phyloP scores from a whole-genome alignment of 1,284 basidiomycete genomes.

The Ustilago nuda region DNA sequence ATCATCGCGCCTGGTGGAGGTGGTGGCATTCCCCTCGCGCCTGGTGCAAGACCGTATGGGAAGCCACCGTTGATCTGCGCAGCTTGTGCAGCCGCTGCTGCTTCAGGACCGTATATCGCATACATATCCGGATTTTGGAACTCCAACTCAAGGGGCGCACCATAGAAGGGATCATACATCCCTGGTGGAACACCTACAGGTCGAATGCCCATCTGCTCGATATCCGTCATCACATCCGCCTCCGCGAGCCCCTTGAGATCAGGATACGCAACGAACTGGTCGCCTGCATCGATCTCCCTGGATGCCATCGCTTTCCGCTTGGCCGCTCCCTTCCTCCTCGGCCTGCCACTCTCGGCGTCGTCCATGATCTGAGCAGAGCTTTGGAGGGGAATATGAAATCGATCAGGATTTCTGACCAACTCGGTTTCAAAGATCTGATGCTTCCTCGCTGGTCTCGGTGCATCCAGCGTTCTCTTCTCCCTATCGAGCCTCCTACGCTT shows the following conservation, averaged over 20 bases:
- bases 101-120: conserved; percentile 49
- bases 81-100: conserved; percentile 44
- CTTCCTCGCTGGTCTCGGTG: conserved; percentile 74
- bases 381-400: conserved; percentile 33
- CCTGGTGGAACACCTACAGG: conserved; percentile 35
- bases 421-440: conserved; percentile 68
- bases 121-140: conserved; percentile 45
- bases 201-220: conserved; percentile 67
- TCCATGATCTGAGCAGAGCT: conserved; percentile 5
- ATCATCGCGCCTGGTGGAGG: conserved; percentile 47
- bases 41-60: conserved; percentile 33
- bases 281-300: conserved; percentile 37
- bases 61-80: conserved; percentile 48
- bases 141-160: conserved; percentile 30
- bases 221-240: conserved; percentile 62
- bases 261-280: conserved; percentile 62
- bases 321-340: conserved; percentile 33
- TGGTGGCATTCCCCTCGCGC: conserved; percentile 24
- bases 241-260: conserved; percentile 64
- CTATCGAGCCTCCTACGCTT: conserved; percentile 83
- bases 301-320: conserved; percentile 40
- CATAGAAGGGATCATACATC: conserved; percentile 49
- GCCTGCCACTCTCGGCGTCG: conserved; percentile 11
- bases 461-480: conserved; percentile 79
- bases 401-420: conserved; percentile 61